Evolutionary conservation across 23 red algal genomes (phyloP).

Genomic region (Gracilariopsis chorda): DNA sequence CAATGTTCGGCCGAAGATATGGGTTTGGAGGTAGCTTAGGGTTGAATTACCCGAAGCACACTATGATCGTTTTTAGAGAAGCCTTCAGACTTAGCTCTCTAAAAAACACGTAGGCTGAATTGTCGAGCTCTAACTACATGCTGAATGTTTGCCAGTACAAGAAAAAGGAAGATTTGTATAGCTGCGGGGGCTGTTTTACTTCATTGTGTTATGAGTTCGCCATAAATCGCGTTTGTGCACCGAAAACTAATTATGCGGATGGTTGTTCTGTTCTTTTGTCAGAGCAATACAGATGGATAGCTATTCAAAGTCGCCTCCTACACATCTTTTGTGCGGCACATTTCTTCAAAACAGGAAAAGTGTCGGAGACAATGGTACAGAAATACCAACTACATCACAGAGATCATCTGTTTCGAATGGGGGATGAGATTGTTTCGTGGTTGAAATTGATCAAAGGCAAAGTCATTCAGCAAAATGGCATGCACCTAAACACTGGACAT

Average conservation of each 20-base stretch:
- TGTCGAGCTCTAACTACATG: background rate
- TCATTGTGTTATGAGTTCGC: background rate
- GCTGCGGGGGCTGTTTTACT: background rate
- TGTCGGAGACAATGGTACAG: background rate
- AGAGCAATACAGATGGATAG: background rate
- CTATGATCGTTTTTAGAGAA: background rate
- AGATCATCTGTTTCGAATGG: background rate
- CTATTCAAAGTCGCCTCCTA: background rate
- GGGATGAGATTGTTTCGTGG: no score
- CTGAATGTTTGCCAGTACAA: background rate
- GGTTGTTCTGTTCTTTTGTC: no score
- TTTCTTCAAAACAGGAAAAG: background rate
- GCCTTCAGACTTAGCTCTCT: background rate
- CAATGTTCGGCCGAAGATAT: background rate
- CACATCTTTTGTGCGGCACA: background rate
- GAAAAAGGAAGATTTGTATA: background rate
- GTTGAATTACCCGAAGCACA: background rate
- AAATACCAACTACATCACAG: background rate
- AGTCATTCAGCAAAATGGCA: no score
- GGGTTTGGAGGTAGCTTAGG: background rate
- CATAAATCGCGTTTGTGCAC: background rate
- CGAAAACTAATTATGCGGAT: no score
- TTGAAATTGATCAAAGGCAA: no score
- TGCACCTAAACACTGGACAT: no score
- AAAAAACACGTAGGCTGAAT: background rate